Conservation (phyloP, 148 eudicot species). For the Persicaria maculosa region DNA sequence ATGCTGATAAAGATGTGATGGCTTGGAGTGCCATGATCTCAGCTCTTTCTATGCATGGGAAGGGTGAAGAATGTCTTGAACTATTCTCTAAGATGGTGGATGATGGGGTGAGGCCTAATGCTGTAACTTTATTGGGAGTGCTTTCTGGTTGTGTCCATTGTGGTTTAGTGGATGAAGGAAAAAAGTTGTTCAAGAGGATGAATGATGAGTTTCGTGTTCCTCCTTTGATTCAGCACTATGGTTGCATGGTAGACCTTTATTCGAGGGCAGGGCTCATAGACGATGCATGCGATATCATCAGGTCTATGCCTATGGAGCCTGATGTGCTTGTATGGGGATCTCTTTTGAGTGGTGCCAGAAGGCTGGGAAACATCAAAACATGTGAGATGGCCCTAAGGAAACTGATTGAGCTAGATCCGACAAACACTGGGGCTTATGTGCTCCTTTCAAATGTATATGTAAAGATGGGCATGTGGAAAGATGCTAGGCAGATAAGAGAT, state of each 20-base stretch:
- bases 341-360: slow-evolving; percentile 30
- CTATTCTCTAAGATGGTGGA: slow-evolving; percentile 18
- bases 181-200: slow-evolving; percentile 22
- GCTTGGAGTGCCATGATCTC: slow-evolving; percentile 33
- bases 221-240: slow-evolving; percentile 31
- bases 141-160: slow-evolving; percentile 32
- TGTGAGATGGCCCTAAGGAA: slow-evolving; percentile 28
- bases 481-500: slow-evolving; percentile 25
- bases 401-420: slow-evolving; percentile 27
- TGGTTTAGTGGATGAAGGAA: slow-evolving; percentile 25
- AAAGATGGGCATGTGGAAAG: slow-evolving; percentile 28
- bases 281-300: slow-evolving; percentile 22
- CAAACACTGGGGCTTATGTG: slow-evolving; percentile 27
- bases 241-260: slow-evolving; percentile 33
- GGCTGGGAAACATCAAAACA: slow-evolving; percentile 19
- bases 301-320: slow-evolving; percentile 32
- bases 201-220: slow-evolving; percentile 19
- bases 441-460: slow-evolving; percentile 31
- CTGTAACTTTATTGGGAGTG: slow-evolving; percentile 25
- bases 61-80: slow-evolving; percentile 17
- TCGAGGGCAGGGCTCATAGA: slow-evolving; percentile 27
- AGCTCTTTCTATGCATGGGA: slow-evolving; percentile 33
- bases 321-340: slow-evolving; percentile 38
- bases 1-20: slow-evolving; percentile 25
- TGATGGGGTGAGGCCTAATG: slow-evolving; percentile 25